Conservation (phyloP, 129 eudicot species). For the Rutidosis leptorrhynchoides region DNA sequence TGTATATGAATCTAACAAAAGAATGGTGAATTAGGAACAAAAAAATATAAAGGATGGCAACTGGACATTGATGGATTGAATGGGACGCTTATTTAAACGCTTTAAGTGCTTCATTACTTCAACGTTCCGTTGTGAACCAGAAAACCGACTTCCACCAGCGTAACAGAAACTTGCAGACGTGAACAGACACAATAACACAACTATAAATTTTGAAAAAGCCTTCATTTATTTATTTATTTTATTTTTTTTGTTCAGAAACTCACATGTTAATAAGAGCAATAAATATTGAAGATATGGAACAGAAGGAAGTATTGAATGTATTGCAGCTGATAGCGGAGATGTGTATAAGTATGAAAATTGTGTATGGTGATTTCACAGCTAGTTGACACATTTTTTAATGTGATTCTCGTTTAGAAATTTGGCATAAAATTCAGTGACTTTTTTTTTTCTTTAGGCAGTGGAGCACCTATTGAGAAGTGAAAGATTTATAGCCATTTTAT, state of each 20-base stretch:
- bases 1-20: neutral
- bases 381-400: neutral
- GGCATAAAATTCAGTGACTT: constrained; percentile 9
- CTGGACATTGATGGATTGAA: constrained; percentile 60
- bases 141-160: neutral
- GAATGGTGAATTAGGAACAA: neutral
- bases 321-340: constrained; percentile 2
- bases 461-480: constrained; percentile 1
- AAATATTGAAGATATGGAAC: neutral
- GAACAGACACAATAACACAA: neutral
- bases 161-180: neutral
- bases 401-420: constrained; percentile 1
- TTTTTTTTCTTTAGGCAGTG: neutral
- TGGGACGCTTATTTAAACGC: constrained; percentile 54
- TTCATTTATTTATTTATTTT: no score
- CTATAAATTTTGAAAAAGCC: neutral
- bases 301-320: neutral
- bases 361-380: neutral
- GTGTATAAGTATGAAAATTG: neutral
- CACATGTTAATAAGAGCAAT: neutral
- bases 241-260: neutral
- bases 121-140: constrained; percentile 18
- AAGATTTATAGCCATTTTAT: neutral
- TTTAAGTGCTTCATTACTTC: constrained; percentile 57
- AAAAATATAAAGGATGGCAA: neutral